These are phyloP conservation scores for Beta vulgaris DNA, from an alignment of 148 eudicot genomes.

Conservation along the genomic window DNA sequence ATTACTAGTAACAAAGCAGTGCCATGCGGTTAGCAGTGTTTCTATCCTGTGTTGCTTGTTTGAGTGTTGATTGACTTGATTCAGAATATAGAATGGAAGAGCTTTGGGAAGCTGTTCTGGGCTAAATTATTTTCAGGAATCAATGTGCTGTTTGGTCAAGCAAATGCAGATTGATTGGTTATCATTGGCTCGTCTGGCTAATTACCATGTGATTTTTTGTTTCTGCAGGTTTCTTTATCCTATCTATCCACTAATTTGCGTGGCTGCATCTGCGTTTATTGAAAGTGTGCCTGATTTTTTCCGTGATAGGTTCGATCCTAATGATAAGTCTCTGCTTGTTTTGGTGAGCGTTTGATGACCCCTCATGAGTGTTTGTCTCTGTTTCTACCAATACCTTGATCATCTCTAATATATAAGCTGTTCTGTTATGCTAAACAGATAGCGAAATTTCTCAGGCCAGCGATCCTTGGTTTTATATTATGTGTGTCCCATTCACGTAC, in stretches of 20 bases:
- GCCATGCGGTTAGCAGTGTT: neutral
- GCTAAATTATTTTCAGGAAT: too few species aligned
- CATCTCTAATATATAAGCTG: slow-evolving; percentile 10
- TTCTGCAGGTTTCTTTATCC: slow-evolving; percentile 92
- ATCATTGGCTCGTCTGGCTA: neutral
- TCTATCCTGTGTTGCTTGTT: neutral
- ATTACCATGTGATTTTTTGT: slow-evolving; percentile 10
- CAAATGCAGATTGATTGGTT: neutral
- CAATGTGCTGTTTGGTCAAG: neutral
- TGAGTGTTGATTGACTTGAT: neutral
- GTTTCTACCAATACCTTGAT: slow-evolving; percentile 11
- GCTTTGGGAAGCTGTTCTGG: neutral
- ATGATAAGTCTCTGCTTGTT: slow-evolving; percentile 46
- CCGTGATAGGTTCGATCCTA: slow-evolving; percentile 58
- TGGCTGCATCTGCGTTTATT: slow-evolving; percentile 92
- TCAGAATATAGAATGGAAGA: neutral
- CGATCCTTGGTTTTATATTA: slow-evolving; percentile 73
- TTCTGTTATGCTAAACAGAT: slow-evolving; percentile 47
- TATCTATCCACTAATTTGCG: slow-evolving; percentile 89
- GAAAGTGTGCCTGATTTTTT: slow-evolving; percentile 91
- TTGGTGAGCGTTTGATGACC: slow-evolving; percentile 40
- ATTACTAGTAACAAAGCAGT: neutral
- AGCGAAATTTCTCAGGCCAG: slow-evolving; percentile 65
- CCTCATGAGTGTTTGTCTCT: neutral
- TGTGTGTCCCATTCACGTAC: slow-evolving; percentile 83